phyloP scores from a whole-genome alignment of 768 basidiomycete species.

The Suillus sp. region DNA sequence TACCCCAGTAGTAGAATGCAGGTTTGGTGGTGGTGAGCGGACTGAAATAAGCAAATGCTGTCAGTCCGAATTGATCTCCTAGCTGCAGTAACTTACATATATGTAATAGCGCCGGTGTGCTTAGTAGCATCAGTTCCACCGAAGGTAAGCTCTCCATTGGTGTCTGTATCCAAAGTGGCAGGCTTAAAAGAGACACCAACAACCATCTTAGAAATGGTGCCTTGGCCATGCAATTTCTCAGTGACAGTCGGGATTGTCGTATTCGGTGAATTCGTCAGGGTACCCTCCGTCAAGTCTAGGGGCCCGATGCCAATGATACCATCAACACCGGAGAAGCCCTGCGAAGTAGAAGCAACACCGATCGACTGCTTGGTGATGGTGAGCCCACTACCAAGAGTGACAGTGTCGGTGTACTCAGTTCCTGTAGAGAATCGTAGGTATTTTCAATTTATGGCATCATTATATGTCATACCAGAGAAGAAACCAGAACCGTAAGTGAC shows the following conservation, averaged over 20 bases:
- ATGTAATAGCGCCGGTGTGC: constrained; percentile 37
- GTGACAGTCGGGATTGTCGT: constrained; percentile 50
- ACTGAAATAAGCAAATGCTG: not conserved
- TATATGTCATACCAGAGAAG: not conserved
- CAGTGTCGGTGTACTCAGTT: not conserved
- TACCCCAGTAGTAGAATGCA: constrained; percentile 57
- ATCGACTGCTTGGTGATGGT: not conserved
- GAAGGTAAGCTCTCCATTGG: constrained; percentile 31
- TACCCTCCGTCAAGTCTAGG: constrained; percentile 21
- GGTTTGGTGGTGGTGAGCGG: constrained; percentile 44
- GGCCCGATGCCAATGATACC: not conserved
- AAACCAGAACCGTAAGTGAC: not conserved
- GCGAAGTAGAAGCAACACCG: not conserved
- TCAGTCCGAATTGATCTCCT: not conserved
- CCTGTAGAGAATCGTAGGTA: not conserved
- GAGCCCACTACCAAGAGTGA: not conserved
- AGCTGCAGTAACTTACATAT: constrained; percentile 30
- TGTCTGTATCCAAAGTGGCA: constrained; percentile 24
- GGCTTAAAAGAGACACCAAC: constrained; percentile 54
- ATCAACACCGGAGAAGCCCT: not conserved
- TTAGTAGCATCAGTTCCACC: constrained; percentile 25
- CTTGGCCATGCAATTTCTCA: constrained; percentile 48
- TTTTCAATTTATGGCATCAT: not conserved
- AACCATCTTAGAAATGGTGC: constrained; percentile 37
- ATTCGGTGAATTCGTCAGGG: not conserved